Evolutionary conservation across 2,329 filamentous ascomycete species (phyloP).

Genomic region (Pseudogymnoascus sp.): DNA sequence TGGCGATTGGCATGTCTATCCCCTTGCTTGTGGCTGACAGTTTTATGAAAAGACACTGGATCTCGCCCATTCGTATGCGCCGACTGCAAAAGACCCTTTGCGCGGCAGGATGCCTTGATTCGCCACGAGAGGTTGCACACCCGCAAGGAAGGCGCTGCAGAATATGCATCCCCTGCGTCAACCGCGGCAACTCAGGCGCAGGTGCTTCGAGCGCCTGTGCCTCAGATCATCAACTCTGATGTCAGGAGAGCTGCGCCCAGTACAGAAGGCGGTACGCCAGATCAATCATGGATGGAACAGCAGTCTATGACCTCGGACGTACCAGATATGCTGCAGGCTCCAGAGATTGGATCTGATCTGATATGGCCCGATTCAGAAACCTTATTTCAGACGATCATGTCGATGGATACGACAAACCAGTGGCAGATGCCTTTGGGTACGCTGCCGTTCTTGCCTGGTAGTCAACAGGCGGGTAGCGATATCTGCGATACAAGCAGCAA

Average conservation of each 20-base stretch:
- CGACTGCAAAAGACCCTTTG: slow-evolving; percentile 35
- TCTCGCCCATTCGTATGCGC: slow-evolving; percentile 36
- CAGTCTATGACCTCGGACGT: slow-evolving; percentile 20
- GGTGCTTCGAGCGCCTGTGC: neutral
- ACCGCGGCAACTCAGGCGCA: neutral
- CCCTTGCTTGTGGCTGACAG: neutral
- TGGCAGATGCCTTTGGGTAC: slow-evolving; percentile 38
- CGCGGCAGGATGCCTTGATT: slow-evolving; percentile 37
- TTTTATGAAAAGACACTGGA: slow-evolving; percentile 30
- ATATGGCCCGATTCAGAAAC: slow-evolving; percentile 40
- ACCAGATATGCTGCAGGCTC: slow-evolving; percentile 21
- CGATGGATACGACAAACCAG: slow-evolving; percentile 32
- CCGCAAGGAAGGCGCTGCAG: slow-evolving; percentile 19
- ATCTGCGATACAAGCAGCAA: neutral
- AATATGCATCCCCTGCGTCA: neutral
- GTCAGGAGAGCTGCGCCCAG: neutral
- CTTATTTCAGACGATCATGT: slow-evolving; percentile 38
- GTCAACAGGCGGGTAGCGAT: slow-evolving; percentile 12
- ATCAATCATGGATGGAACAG: slow-evolving; percentile 24
- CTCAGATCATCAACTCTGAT: neutral
- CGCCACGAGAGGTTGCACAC: slow-evolving; percentile 37
- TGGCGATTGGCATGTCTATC: neutral
- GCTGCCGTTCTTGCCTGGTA: slow-evolving; percentile 25
- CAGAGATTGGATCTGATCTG: slow-evolving; percentile 34
- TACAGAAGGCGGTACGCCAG: slow-evolving; percentile 2